These are phyloP conservation scores for Macrolepiota albuminosa DNA, from an alignment of 768 basidiomycete species.

Conservation along the genomic window DNA sequence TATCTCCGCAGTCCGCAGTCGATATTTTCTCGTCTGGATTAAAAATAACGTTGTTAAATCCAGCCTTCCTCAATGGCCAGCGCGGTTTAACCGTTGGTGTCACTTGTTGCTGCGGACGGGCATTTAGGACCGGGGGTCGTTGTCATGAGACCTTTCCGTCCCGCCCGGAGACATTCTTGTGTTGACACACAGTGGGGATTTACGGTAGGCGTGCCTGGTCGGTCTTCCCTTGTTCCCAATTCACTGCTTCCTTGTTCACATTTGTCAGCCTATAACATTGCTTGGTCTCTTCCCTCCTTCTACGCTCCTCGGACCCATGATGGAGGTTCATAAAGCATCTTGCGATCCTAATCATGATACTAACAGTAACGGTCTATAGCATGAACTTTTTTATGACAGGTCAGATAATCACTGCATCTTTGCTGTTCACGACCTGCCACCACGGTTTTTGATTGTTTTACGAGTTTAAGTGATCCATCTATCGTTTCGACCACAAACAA, in stretches of 20 bases:
- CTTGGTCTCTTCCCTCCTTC: neutral
- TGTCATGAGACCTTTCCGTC: neutral
- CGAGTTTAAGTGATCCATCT: neutral
- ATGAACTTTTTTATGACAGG: neutral
- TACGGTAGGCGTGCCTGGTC: neutral
- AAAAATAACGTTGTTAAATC: neutral
- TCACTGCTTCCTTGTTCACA: neutral
- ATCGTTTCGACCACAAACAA: neutral
- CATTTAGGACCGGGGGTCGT: neutral
- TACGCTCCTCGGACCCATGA: neutral
- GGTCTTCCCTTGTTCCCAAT: neutral
- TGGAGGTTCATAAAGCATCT: neutral
- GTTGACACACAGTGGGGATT: neutral
- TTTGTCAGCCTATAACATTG: too few species aligned
- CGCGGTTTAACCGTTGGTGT: neutral
- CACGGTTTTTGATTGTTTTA: neutral
- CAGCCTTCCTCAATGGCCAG: neutral
- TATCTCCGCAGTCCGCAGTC: conserved; percentile 3
- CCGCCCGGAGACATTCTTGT: too few species aligned
- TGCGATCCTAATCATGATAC: neutral
- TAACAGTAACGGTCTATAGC: neutral
- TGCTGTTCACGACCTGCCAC: neutral
- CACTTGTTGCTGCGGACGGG: neutral
- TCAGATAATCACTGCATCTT: neutral
- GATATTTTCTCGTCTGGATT: neutral